Evolutionary conservation across 192 early-diverging fungal species (phyloP).

Genomic region (Rhizophagus clarus): DNA sequence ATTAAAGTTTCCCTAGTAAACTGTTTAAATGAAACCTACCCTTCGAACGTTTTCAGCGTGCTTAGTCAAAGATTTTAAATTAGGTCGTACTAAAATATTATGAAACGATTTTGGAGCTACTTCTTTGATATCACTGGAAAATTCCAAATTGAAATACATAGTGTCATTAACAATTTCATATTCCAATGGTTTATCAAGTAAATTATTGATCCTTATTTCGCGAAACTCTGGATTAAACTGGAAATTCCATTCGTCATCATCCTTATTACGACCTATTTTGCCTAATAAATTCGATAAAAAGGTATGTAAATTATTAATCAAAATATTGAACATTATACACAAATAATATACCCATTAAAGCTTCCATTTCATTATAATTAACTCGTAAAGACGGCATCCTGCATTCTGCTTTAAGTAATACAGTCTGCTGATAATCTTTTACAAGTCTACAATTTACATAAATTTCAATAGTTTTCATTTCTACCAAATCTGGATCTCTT

Average conservation of each 20-base stretch:
- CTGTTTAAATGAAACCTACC: slow-evolving; percentile 43
- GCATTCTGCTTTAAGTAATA: slow-evolving; percentile 63
- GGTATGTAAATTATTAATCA: neutral
- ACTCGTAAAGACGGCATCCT: slow-evolving; percentile 54
- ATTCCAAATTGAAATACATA: slow-evolving; percentile 70
- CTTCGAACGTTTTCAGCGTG: slow-evolving; percentile 62
- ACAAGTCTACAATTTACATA: slow-evolving; percentile 79
- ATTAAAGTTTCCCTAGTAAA: neutral
- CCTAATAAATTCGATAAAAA: slow-evolving; percentile 21
- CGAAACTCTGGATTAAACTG: slow-evolving; percentile 43
- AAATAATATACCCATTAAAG: slow-evolving; percentile 46
- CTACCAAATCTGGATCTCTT: slow-evolving; percentile 52
- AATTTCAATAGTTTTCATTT: slow-evolving; percentile 71
- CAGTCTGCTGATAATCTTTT: slow-evolving; percentile 78
- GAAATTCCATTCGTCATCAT: slow-evolving; percentile 57
- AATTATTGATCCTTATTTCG: slow-evolving; percentile 56
- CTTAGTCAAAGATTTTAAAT: slow-evolving; percentile 55
- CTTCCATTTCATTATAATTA: slow-evolving; percentile 44
- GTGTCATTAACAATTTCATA: slow-evolving; percentile 74
- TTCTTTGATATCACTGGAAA: slow-evolving; percentile 40
- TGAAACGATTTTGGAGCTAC: slow-evolving; percentile 39
- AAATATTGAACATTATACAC: neutral
- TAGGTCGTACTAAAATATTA: slow-evolving; percentile 53
- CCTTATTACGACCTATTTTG: slow-evolving; percentile 31
- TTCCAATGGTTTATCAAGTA: slow-evolving; percentile 55